Base-by-base conservation (phyloP, 345 rosid species). In the Alliaria petiolata region DNA sequence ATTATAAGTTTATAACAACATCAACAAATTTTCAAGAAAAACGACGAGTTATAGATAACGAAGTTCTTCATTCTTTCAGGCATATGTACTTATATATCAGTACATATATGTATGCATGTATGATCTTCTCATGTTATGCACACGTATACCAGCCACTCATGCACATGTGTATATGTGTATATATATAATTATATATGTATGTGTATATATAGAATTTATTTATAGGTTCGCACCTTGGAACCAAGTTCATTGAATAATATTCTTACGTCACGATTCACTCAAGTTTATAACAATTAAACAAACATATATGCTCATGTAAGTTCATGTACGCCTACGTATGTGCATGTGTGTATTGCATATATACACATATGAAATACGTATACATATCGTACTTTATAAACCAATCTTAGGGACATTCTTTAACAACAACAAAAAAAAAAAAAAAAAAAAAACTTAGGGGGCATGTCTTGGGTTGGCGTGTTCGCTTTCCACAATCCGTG, bases 241-340 rank as follows among this genome's bases (percentile, higher is more conserved):
- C 19, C 47, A 47, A 59, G 75, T 61, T 62, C 56, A 62, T 15
- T 31, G 63, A 52, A 71, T 52, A 63, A 52, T 20, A 42, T 62
- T 40, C 47, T 44, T 16, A 61, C 62, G 61, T n/a, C 44, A 62
- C 14, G 16, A 40, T 52, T 33, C 25, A 44, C 43, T 51, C 36
- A 31, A 51, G 26, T 62, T 33, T 39, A 30, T 39, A 58, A 33
- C 34, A 12, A 57, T 3, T 45, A 69, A 35, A 45, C 38, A 57
- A 31, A n/a, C 26, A 68, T 30, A 33, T 22, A 20, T 49, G 13
- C 15, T 61, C 16, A 40, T 31, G 3, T 47, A 69, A 17, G 36
- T 69, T 35, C 46, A 57, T 44, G 28, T 58, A 46, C 35, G 28
- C 35, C 36, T 57, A 44, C 19, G 65, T 34, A 34, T 19, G 46